Conservation (phyloP, 352 stramenopile genomes). For the Pythium sukuiense region DNA sequence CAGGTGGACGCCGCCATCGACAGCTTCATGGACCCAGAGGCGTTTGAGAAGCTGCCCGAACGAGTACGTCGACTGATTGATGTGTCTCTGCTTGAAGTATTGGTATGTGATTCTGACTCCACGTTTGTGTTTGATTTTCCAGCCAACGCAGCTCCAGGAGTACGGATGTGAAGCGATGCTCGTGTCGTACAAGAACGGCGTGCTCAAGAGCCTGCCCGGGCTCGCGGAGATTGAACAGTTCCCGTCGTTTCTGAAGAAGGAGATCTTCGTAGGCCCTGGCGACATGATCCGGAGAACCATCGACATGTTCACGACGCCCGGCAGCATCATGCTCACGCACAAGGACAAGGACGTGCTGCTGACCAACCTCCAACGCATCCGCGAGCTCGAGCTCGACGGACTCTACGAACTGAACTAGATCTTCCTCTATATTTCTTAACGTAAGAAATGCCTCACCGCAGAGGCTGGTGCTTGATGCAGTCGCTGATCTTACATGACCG, state of each 20-base stretch:
- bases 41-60: constrained; percentile 62
- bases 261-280: constrained; percentile 86
- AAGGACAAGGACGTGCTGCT: constrained; percentile 84
- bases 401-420: constrained; percentile 69
- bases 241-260: constrained; percentile 91
- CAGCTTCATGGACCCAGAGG: constrained; percentile 60
- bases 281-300: constrained; percentile 89
- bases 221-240: constrained; percentile 91
- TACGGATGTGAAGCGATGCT: constrained; percentile 94
- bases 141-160: constrained; percentile 68
- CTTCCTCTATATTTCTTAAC: constrained; percentile 10
- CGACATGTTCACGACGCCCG: constrained; percentile 94
- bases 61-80: constrained; percentile 32
- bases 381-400: constrained; percentile 78
- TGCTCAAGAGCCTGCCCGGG: constrained; percentile 89
- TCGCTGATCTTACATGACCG: constrained; percentile 61
- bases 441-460: constrained; percentile 20
- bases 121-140: constrained; percentile 12
- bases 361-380: constrained; percentile 88
- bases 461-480: constrained; percentile 61
- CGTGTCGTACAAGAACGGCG: constrained; percentile 91
- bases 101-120: background rate
- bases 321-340: constrained; percentile 94
- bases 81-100: background rate
- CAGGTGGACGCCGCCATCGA: constrained; percentile 92